Evolutionary conservation across 345 rosid genomes (phyloP).

Genomic region (Excoecaria cochinchinensis): DNA sequence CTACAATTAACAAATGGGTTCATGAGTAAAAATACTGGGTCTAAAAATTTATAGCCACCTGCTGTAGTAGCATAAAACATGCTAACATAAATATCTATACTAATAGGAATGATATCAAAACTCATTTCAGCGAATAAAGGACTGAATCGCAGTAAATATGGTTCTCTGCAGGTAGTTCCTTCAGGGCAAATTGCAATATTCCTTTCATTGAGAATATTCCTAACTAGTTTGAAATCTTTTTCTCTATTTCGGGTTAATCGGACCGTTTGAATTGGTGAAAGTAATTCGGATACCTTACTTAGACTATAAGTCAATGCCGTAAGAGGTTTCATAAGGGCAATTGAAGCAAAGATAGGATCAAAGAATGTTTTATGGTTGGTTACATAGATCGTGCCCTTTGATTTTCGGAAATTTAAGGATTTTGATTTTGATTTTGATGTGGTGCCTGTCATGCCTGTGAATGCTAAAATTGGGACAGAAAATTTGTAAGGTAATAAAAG

Average conservation of each 20-base stretch:
- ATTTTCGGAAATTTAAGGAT: not conserved
- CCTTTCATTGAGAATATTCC: conserved; percentile 42
- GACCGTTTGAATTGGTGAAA: conserved; percentile 69
- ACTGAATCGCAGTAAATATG: conserved; percentile 68
- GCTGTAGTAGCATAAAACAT: conserved; percentile 40
- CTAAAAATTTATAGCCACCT: conserved; percentile 34
- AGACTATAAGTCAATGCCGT: conserved; percentile 80
- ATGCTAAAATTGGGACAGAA: conserved; percentile 38
- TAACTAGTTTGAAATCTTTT: conserved; percentile 48
- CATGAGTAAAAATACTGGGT: conserved; percentile 30
- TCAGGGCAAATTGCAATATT: conserved; percentile 78
- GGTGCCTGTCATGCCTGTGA: conserved; percentile 42
- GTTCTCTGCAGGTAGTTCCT: conserved; percentile 88
- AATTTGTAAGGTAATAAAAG: conserved; percentile 43
- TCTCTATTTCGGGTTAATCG: conserved; percentile 55
- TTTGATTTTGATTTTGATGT: conserved; percentile 22
- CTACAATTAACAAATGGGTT: conserved; percentile 22
- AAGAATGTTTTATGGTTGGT: conserved; percentile 75
- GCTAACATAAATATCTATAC: conserved; percentile 18
- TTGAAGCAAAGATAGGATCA: conserved; percentile 66
- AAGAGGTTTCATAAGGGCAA: conserved; percentile 42
- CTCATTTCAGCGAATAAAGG: conserved; percentile 66
- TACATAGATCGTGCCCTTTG: conserved; percentile 47
- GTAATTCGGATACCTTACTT: conserved; percentile 56
- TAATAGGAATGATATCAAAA: conserved; percentile 39